Evolutionary conservation across 1,139 yeast species (phyloP), one percentile per base, ranked within the genome.

Genomic region (Pichia sp.): DNA sequence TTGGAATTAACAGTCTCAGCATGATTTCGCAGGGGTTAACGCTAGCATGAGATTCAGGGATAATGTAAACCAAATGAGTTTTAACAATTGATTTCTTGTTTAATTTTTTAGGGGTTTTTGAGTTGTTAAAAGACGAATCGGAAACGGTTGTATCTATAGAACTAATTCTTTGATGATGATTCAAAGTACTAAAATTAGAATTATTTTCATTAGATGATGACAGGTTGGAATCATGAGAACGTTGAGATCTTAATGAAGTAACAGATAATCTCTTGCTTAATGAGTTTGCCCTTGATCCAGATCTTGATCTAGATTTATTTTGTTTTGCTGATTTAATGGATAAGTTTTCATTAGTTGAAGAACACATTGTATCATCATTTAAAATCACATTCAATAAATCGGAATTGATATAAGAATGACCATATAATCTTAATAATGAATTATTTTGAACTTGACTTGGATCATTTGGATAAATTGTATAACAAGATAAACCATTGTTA

Each of bases 41-140:
- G 13, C 78, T 77, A 0, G 79, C 76, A 53, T 76, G 81, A 8
- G 71, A 48, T 25, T 65, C 66, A 2, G 81, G 80, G 66, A 76
- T 72, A 46, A 76, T 22, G 34, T 61, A 60, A 36, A 62, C 56
- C 63, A 76, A 50, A 65, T 62, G 57, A 54, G 72, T 53, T 59
- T 59, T 41, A 67, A 65, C 37, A 51, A 60, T 24, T 57, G 70
- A 52, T 61, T 73, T 46, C 21, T 51, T 49, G 21, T 35, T 49
- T 38, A 49, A 27, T 31, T 38, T 51, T 26, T 52, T 52, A 4
- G 53, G 46, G 3, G 43, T 42, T 24, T 46, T 47, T 1, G 46
- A 35, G 43, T 14, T 49, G 6, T 19, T 48, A 20, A 58, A 56
- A 13, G 63, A 59, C 11, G 51, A 49, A 5, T 51, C 44, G 1